These are phyloP conservation scores for Leptographium lundbergii DNA, from an alignment of 2,329 filamentous ascomycete genomes.

Conservation along the genomic window DNA sequence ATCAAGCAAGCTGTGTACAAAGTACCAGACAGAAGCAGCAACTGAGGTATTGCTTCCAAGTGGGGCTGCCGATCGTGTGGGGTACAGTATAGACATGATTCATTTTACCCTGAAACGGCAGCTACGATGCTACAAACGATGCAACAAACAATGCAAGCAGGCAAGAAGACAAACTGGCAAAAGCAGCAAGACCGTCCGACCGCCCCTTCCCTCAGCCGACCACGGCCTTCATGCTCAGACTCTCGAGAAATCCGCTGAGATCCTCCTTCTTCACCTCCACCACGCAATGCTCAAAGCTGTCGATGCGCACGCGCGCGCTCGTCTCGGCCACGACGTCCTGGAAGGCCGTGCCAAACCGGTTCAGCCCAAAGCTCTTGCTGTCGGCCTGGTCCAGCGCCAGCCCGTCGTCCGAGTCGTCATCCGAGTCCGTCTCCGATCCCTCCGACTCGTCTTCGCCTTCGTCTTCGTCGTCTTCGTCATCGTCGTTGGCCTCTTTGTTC, in stretches of 20 bases:
- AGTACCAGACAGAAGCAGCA: too few species aligned
- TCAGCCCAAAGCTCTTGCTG: conserved; percentile 53
- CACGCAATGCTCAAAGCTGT: conserved; percentile 95
- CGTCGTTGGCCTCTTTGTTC: background rate
- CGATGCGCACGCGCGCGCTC: conserved; percentile 76
- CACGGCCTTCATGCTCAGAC: conserved; percentile 81
- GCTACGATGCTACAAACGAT: background rate
- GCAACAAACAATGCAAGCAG: background rate
- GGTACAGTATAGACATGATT: background rate
- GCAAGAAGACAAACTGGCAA: background rate
- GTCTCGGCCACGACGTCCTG: conserved; percentile 91
- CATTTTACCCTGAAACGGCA: background rate
- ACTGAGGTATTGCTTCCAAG: too few species aligned
- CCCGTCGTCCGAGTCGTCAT: conserved; percentile 38
- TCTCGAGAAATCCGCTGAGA: conserved; percentile 78
- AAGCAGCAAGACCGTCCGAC: background rate
- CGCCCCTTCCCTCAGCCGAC: conserved; percentile 36
- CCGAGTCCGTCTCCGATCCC: conserved; percentile 30
- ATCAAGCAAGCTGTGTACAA: too few species aligned
- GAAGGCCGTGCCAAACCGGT: conserved; percentile 89
- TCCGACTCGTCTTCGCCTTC: conserved; percentile 32
- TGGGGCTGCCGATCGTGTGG: too few species aligned
- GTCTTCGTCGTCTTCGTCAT: conserved; percentile 9
- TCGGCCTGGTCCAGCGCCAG: conserved; percentile 19
- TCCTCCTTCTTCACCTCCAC: conserved; percentile 98